These are phyloP conservation scores for Saccharomyces hybrid DNA, from an alignment of 1,139 yeast species.

Conservation along the genomic window DNA sequence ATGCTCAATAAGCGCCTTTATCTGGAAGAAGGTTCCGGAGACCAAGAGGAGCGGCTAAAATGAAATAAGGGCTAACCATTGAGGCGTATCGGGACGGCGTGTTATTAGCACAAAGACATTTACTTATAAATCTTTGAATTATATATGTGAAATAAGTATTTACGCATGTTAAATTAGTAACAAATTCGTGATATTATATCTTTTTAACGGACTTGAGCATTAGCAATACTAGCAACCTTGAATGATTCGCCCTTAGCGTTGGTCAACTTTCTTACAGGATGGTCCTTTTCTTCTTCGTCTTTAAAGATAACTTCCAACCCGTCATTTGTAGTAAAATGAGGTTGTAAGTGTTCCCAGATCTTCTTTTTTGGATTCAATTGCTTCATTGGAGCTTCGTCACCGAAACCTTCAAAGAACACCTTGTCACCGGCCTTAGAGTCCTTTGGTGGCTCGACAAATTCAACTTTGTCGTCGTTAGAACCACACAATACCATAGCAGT, in stretches of 20 bases:
- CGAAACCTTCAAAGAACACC: constrained; percentile 82
- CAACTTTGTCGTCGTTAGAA: constrained; percentile 59
- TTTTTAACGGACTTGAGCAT: constrained; percentile 63
- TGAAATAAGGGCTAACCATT: constrained; percentile 20
- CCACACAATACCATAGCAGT: constrained; percentile 97
- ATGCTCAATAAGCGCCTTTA: constrained; percentile 41
- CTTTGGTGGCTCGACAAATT: constrained; percentile 90
- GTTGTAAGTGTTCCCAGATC: constrained; percentile 94
- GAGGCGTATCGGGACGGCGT: not conserved
- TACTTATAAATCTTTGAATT: not conserved
- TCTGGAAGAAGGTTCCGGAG: constrained; percentile 55
- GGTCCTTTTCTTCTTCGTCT: constrained; percentile 57
- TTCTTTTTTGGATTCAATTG: constrained; percentile 97
- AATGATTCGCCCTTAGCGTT: constrained; percentile 67
- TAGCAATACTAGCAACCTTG: constrained; percentile 57
- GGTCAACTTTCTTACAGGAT: constrained; percentile 68
- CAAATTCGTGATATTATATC: not conserved
- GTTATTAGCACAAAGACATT: not conserved
- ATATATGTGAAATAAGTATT: not conserved
- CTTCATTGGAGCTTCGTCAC: constrained; percentile 78
- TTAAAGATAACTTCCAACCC: constrained; percentile 71
- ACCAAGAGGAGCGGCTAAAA: constrained; percentile 47
- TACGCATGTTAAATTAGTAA: not conserved
- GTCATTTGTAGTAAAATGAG: constrained; percentile 75
- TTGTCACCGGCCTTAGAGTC: constrained; percentile 97